These are phyloP conservation scores for Neurospora hispaniola DNA, from an alignment of 495 filamentous ascomycete species.

Conservation along the genomic window DNA sequence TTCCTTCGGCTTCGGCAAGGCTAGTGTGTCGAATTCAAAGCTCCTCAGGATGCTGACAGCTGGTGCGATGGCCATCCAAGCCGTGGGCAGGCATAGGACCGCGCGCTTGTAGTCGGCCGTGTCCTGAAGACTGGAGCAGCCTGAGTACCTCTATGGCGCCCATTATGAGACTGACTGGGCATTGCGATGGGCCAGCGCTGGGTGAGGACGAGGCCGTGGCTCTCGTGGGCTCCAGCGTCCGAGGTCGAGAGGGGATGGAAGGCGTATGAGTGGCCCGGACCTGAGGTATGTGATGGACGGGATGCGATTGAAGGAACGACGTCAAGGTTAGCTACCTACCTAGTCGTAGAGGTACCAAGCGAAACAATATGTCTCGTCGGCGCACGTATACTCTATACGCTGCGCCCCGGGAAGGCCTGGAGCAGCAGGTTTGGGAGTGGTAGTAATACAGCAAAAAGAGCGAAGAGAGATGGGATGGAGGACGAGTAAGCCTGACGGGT, in stretches of 20 bases:
- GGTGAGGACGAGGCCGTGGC: background rate
- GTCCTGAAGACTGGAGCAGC: background rate
- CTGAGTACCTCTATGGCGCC: background rate
- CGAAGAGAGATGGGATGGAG: conserved; percentile 15
- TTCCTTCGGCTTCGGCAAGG: background rate
- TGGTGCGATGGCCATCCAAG: background rate
- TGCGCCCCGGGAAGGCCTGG: conserved; percentile 29
- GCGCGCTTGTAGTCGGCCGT: background rate
- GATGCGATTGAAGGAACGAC: background rate
- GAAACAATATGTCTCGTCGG: conserved; percentile 4
- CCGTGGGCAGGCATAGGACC: background rate
- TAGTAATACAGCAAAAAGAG: conserved; percentile 25
- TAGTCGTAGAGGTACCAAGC: conserved; percentile 11
- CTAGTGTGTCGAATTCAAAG: background rate
- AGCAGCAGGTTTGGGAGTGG: conserved; percentile 20
- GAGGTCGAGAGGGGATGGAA: background rate
- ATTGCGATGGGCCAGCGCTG: background rate
- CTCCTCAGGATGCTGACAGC: background rate
- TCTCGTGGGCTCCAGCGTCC: background rate
- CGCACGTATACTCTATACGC: conserved; percentile 17
- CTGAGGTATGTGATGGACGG: background rate
- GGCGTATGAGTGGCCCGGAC: background rate
- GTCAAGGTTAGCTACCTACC: background rate
- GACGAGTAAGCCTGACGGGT: conserved; percentile 10
- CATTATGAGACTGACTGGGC: background rate